A percentile compares a stretch with the other conserved stretches of the same genome.
These are phyloP conservation scores for Grosmannia serpens DNA, from an alignment of 2,329 filamentous ascomycete genomes.

Conservation along the genomic window DNA sequence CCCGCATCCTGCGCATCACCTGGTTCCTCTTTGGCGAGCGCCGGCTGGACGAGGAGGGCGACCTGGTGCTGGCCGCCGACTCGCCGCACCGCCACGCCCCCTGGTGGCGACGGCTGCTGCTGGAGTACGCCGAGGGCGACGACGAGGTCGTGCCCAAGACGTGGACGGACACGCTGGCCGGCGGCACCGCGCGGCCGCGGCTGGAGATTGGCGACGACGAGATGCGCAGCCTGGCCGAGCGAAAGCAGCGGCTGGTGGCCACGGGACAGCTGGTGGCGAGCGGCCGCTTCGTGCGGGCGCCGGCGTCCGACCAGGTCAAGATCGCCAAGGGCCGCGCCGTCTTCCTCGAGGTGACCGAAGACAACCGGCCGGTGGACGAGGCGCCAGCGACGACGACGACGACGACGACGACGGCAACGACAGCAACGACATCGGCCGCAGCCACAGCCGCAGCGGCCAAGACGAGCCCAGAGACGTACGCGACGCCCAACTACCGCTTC, in stretches of 20 bases:
- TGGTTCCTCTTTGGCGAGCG: slow-evolving; percentile 90
- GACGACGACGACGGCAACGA: not conserved
- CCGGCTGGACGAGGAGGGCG: slow-evolving; percentile 69
- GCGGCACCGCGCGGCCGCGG: slow-evolving; percentile 30
- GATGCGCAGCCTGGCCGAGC: slow-evolving; percentile 23
- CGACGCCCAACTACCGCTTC: slow-evolving; percentile 51
- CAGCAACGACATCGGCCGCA: not conserved
- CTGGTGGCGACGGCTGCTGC: slow-evolving; percentile 30
- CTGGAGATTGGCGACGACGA: slow-evolving; percentile 23
- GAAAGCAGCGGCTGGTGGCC: slow-evolving; percentile 34
- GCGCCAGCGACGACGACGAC: not conserved
- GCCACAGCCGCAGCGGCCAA: slow-evolving; percentile 24
- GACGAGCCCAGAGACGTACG: slow-evolving; percentile 38
- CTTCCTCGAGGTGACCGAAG: slow-evolving; percentile 64
- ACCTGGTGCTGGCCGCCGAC: slow-evolving; percentile 33
- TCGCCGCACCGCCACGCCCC: slow-evolving; percentile 22
- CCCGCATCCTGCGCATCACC: slow-evolving; percentile 65
- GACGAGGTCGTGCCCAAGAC: slow-evolving; percentile 37
- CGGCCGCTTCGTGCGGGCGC: slow-evolving; percentile 81
- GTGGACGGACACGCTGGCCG: slow-evolving; percentile 45
- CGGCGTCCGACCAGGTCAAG: slow-evolving; percentile 87
- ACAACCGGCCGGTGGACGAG: slow-evolving; percentile 49
- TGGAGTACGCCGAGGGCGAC: slow-evolving; percentile 28
- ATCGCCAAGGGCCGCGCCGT: slow-evolving; percentile 75
- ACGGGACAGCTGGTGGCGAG: slow-evolving; percentile 49